phyloP scores from a whole-genome alignment of 179 eudicot genomes.

The Camellia oleifera region DNA sequence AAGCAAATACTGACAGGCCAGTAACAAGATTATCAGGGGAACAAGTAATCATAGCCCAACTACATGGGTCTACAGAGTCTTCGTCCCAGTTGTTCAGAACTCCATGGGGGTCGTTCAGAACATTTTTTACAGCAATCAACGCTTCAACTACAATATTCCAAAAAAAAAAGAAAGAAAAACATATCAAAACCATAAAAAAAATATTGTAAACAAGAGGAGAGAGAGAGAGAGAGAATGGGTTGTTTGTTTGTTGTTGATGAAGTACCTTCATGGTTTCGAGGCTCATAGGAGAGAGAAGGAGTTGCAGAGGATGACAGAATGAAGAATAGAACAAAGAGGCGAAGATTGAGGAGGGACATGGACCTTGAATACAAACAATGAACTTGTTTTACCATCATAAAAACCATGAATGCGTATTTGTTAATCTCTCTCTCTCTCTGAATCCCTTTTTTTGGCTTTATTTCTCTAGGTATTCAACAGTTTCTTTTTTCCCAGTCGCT shows the following conservation, averaged over 20 bases:
- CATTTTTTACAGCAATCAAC: constrained; percentile 48
- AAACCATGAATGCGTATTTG: neutral
- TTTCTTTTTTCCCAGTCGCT: neutral
- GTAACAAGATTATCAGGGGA: constrained; percentile 67
- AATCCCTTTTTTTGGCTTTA: neutral
- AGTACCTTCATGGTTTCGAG: constrained; percentile 84
- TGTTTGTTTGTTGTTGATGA: neutral
- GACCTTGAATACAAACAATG: constrained; percentile 7
- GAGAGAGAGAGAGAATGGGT: neutral
- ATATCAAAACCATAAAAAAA: neutral
- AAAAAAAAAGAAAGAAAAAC: no score
- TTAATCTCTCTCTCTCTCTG: neutral
- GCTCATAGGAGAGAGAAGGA: constrained; percentile 54
- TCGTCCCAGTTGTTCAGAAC: constrained; percentile 87
- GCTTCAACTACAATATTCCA: constrained; percentile 51
- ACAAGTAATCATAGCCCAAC: constrained; percentile 96
- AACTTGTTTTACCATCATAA: neutral
- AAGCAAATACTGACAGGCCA: constrained; percentile 45
- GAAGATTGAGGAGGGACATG: constrained; percentile 13
- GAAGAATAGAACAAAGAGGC: constrained; percentile 25
- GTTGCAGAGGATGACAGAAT: constrained; percentile 22
- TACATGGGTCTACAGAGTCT: constrained; percentile 93
- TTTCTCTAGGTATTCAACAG: neutral
- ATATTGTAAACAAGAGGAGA: neutral
- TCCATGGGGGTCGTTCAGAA: constrained; percentile 67